Evolutionary conservation across 192 early-diverging fungal genomes (phyloP).

Genomic region (Coemansia sp.): DNA sequence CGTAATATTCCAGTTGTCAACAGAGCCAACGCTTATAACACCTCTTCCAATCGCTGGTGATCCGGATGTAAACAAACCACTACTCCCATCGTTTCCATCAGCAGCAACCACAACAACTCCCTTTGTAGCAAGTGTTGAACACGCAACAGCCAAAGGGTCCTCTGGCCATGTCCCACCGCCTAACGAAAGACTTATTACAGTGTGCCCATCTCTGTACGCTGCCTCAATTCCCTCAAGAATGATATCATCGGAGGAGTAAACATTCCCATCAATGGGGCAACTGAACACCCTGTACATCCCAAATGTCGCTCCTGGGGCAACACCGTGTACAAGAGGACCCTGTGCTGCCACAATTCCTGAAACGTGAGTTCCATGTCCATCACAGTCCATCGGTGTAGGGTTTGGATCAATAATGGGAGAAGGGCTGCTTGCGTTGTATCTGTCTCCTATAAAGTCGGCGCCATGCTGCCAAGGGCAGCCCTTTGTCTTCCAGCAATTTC

Average conservation of each 20-base stretch:
- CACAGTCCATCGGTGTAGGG: conserved; percentile 57
- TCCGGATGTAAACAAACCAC: conserved; percentile 58
- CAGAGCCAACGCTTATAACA: conserved; percentile 60
- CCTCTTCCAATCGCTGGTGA: conserved; percentile 54
- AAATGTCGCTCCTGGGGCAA: conserved; percentile 63
- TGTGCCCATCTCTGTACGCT: conserved; percentile 43
- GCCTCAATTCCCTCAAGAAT: conserved; percentile 64
- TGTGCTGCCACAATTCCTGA: conserved; percentile 60
- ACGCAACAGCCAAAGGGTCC: conserved; percentile 56
- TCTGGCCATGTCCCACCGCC: conserved; percentile 61
- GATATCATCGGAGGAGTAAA: conserved; percentile 53
- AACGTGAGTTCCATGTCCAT: conserved; percentile 70
- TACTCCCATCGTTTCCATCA: conserved; percentile 72
- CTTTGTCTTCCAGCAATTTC: conserved; percentile 59
- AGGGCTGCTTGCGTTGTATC: conserved; percentile 36
- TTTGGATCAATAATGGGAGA: conserved; percentile 55
- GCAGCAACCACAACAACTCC: conserved; percentile 65
- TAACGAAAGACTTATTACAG: conserved; percentile 65
- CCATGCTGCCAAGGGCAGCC: conserved; percentile 59
- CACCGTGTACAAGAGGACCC: conserved; percentile 56
- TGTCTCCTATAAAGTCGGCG: conserved; percentile 66
- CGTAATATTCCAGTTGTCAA: conserved; percentile 51
- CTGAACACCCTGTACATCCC: conserved; percentile 67
- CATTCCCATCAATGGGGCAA: conserved; percentile 52
- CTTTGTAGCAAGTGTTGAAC: conserved; percentile 40